phyloP scores from a whole-genome alignment of 2,329 filamentous ascomycete genomes.

The Penicillium sp. region DNA sequence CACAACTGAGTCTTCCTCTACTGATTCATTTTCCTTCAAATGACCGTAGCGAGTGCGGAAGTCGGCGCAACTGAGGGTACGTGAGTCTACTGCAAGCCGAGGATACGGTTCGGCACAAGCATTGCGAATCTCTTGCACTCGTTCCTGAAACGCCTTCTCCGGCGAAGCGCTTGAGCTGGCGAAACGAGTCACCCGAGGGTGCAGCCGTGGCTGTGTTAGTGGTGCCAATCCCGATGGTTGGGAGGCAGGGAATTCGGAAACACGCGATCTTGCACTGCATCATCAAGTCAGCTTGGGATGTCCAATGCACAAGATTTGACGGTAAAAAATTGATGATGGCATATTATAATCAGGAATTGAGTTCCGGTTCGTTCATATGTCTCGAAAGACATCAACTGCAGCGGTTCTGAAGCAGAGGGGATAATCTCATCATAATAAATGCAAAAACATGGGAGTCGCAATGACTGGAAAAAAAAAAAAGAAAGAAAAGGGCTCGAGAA shows the following conservation, averaged over 20 bases:
- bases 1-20: slow-evolving; percentile 34
- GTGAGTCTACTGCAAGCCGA: slow-evolving; percentile 27
- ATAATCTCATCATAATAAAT: slow-evolving; percentile 40
- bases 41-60: slow-evolving; percentile 35
- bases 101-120: slow-evolving; percentile 36
- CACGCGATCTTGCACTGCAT: slow-evolving; percentile 23
- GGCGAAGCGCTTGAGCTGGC: slow-evolving; percentile 27
- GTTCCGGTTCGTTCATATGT: slow-evolving; percentile 40
- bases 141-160: slow-evolving; percentile 31
- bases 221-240: slow-evolving; percentile 2
- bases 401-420: slow-evolving; percentile 54
- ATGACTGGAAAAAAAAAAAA: slow-evolving; percentile 2
- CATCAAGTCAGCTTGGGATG: slow-evolving; percentile 19
- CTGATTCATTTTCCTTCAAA: slow-evolving; percentile 35
- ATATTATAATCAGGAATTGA: slow-evolving; percentile 13
- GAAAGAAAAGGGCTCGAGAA: not conserved
- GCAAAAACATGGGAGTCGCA: slow-evolving; percentile 1
- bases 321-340: slow-evolving; percentile 5
- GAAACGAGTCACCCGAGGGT: slow-evolving; percentile 10
- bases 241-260: slow-evolving; percentile 5
- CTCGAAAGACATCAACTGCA: slow-evolving; percentile 54
- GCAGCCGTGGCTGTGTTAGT: slow-evolving; percentile 15
- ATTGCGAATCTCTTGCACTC: slow-evolving; percentile 34
- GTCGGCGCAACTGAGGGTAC: slow-evolving; percentile 29
- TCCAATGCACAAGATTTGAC: not conserved